These are phyloP conservation scores for Ogataea pilisensis DNA, from an alignment of 805 yeast genomes.

Conservation along the genomic window DNA sequence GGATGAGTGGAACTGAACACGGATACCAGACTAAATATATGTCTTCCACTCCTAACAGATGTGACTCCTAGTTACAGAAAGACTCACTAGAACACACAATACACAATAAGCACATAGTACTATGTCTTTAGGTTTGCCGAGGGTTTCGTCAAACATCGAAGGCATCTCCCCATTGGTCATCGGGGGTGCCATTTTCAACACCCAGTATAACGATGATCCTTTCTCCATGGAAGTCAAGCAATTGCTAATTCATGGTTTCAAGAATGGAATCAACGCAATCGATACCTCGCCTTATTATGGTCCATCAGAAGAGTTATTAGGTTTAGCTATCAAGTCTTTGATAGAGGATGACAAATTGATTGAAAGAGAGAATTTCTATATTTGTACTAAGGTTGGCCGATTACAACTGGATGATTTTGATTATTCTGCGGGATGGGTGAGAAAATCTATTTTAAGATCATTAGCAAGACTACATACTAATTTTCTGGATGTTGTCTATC, in stretches of 20 bases:
- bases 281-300: conserved; percentile 96
- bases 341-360: conserved; percentile 32
- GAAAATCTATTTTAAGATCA: conserved; percentile 62
- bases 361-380: conserved; percentile 59
- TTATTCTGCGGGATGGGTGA: conserved; percentile 58
- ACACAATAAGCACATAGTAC: neutral
- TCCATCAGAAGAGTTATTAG: conserved; percentile 73
- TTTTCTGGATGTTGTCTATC: conserved; percentile 76
- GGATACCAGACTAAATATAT: no score
- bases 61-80: no score
- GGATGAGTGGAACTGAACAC: no score
- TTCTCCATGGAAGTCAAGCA: conserved; percentile 50
- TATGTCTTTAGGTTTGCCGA: conserved; percentile 19
- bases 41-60: no score
- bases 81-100: no score
- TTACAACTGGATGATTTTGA: conserved; percentile 66
- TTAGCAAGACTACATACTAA: conserved; percentile 58
- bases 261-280: conserved; percentile 66
- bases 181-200: conserved; percentile 88
- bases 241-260: conserved; percentile 57
- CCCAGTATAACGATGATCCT: conserved; percentile 74
- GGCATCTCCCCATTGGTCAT: conserved; percentile 57
- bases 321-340: conserved; percentile 50
- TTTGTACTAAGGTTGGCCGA: conserved; percentile 88
- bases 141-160: conserved; percentile 23